These are phyloP conservation scores for Phytophthora megakarya DNA, from an alignment of 352 stramenopile genomes.

Conservation along the genomic window DNA sequence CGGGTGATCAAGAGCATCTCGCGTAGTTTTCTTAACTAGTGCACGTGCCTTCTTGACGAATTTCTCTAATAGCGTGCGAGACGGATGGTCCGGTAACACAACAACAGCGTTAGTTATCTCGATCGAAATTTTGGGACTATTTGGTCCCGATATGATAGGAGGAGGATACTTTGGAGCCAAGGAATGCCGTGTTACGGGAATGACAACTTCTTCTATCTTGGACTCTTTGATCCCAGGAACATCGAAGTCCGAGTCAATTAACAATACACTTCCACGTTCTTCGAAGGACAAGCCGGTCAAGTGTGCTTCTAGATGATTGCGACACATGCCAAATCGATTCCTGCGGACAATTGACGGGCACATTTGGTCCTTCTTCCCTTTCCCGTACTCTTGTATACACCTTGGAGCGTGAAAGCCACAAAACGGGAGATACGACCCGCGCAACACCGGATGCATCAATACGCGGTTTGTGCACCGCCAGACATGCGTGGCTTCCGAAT, in stretches of 20 bases:
- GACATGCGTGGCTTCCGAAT: conserved; percentile 52
- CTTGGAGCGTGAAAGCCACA: conserved; percentile 65
- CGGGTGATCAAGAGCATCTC: conserved; percentile 33
- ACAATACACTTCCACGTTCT: conserved; percentile 40
- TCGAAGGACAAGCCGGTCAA: conserved; percentile 60
- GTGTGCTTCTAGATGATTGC: conserved; percentile 71
- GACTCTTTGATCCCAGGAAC: conserved; percentile 66
- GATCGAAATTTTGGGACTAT: conserved; percentile 6
- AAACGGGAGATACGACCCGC: conserved; percentile 57
- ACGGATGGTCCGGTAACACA: conserved; percentile 16
- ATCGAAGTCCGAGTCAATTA: conserved; percentile 69
- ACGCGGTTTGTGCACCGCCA: conserved; percentile 69
- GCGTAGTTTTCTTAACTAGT: conserved; percentile 2
- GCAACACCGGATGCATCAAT: conserved; percentile 61
- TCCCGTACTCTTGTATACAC: conserved; percentile 71
- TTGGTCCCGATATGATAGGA: conserved; percentile 9
- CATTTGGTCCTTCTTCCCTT: conserved; percentile 31
- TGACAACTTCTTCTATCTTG: conserved; percentile 35
- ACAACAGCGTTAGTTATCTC: conserved; percentile 25
- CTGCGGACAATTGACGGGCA: conserved; percentile 59
- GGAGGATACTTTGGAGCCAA: conserved; percentile 59
- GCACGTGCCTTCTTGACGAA: conserved; percentile 16
- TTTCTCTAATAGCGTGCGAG: conserved; percentile 10
- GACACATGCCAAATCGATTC: conserved; percentile 71
- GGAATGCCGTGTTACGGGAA: conserved; percentile 38